Base-by-base conservation (phyloP, 2,329 filamentous ascomycete species). In the Spiromastix sp. region DNA sequence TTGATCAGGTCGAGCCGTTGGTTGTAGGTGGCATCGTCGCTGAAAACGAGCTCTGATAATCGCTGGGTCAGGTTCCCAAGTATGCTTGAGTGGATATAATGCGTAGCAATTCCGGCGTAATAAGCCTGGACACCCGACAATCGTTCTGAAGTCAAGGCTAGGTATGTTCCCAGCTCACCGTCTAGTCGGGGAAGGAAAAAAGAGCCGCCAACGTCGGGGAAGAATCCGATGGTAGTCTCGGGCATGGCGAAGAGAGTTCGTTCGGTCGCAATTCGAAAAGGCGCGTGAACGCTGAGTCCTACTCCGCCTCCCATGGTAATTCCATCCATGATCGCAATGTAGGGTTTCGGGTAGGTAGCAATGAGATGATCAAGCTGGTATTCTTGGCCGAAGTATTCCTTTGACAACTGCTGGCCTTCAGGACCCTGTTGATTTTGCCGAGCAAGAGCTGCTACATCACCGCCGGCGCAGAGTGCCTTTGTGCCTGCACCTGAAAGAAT, bases 221-320 rank as follows among this genome's bases (percentile, higher is more conserved):
- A 98, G 70, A 96, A 95, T 25, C 91, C 91, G 54, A 98, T 98
- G 6, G 78, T 93, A 3, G 91, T 98, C 66, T 98, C 91, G 19
- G 91, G 91, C 91, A 98, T 98, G 48, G 93, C 87, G 52, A 98
- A 96, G 31, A 93, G 65, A 4, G 91, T 98, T 55, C 81, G 81
- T 64, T 98, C 91, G 2, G 91, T 98, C 24, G 91, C 91, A 55
- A 98, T 93, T 41, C 91, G 74, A 71, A 98, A 89, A 3, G 91
- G 93, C 2, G 91, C 89, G 61, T 98, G 93, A 34, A 94, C 75
- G 59, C 84, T 93, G 38, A 98, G 73, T 5, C 91, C 91, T 35
- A 96, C 91, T 46, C 91, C 91, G 37, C 91, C 91, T 37, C 91
- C 91, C 91, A 98, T 98, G 34, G 93, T 98, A 59, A 94, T 83